Percentiles rank a stretch among this genome's conserved stretches.
These are phyloP conservation scores for Xanthoconium separans DNA, from an alignment of 1,284 basidiomycete genomes.

Conservation along the genomic window DNA sequence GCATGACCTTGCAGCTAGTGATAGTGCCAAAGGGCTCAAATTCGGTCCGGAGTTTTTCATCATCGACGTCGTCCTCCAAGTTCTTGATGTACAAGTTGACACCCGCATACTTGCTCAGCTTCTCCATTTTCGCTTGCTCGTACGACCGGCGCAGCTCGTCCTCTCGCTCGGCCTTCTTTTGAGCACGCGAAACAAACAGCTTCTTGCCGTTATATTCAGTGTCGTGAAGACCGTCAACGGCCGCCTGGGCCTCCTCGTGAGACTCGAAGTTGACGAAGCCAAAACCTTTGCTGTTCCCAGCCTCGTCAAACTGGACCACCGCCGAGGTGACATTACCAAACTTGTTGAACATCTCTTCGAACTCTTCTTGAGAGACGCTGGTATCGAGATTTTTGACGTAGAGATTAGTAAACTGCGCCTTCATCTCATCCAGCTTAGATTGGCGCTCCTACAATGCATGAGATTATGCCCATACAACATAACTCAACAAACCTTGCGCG, in stretches of 20 bases:
- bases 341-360: constrained; percentile 77
- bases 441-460: constrained; percentile 72
- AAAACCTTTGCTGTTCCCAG: constrained; percentile 93
- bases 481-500: constrained; percentile 74
- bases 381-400: constrained; percentile 97
- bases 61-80: constrained; percentile 89
- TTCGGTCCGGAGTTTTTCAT: constrained; percentile 91
- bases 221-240: constrained; percentile 92
- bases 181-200: constrained; percentile 94
- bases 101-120: constrained; percentile 97
- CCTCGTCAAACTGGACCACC: constrained; percentile 78
- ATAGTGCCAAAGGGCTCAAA: constrained; percentile 98
- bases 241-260: constrained; percentile 90
- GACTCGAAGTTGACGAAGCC: constrained; percentile 97
- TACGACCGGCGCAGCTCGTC: constrained; percentile 94
- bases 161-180: constrained; percentile 99
- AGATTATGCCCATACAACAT: background rate
- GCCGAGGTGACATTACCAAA: constrained; percentile 92
- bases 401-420: constrained; percentile 96
- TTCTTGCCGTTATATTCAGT: constrained; percentile 85
- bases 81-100: constrained; percentile 99
- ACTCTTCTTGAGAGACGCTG: constrained; percentile 86
- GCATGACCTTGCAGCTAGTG: constrained; percentile 99
- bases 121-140: constrained; percentile 97
- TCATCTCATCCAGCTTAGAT: constrained; percentile 98